Evolutionary conservation across 352 stramenopile species (phyloP), one percentile per base, ranked within the genome.

Genomic region (Phytopythium boreale): DNA sequence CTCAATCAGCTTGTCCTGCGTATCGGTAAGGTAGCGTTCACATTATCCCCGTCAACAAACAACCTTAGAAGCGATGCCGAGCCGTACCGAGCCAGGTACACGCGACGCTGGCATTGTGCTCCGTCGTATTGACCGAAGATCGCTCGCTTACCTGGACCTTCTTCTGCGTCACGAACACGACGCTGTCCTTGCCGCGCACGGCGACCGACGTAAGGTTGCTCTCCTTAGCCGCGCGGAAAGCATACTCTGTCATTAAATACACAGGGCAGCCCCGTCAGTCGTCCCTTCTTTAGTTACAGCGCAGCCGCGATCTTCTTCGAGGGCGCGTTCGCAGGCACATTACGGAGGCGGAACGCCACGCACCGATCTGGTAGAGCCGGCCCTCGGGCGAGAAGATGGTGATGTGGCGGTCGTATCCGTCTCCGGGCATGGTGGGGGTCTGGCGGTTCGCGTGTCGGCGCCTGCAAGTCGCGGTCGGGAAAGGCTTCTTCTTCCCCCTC

Each of bases 321-420:
- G 34, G 19, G 34, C 37, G 17, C 26, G 6, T 36, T 36, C 31
- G 17, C 43, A n/a, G 22, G n/a, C 5, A 29, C 24, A 47, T 5
- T 15, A 47, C 12, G 15, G 29, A 24, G 31, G 31, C 58, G 11
- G 4, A 49, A 19, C 15, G 31, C 11, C 36, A 76, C 80, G 59
- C 56, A 96, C 88, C 88, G 67, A 98, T 98, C 85, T 99, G 98
- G 77, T 99, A 99, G 50, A 99, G 88, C 26, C 97, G 88, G 47
- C 98, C 98, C 74, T 99, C 96, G 12, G 98, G 97, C 62, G 95
- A 99, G 80, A 99, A 99, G 75, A 99, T 99, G 51, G 97, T 99
- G 76, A 99, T 94, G 76, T 96, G 82, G 71, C 89, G 83, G 68
- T 97, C 89, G 76, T 97, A 97, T 89, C 85, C 88, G 75, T 92